Base-by-base conservation (phyloP, 2,329 filamentous ascomycete genomes). In the Nemania bipapillata region DNA sequence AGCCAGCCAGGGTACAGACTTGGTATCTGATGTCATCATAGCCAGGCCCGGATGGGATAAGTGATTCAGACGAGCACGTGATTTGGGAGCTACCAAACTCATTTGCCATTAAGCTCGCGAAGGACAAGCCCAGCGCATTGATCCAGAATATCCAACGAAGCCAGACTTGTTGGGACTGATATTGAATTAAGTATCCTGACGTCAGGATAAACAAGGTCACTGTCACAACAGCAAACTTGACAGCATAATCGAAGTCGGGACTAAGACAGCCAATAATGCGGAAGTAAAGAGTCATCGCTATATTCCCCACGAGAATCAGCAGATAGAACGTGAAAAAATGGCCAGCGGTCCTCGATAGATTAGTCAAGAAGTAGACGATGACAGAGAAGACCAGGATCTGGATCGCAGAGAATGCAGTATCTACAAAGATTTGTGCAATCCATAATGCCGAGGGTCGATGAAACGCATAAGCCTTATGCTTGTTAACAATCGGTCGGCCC, bases 161-260 rank as follows among this genome's bases (percentile, higher is more conserved):
- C 90, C 92, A 95, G 3, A 90, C 89, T 73, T 93, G 90, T 74
- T 92, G 87, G 1, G 84, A 87, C 57, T 90, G 86, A 77, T 92
- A 94, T 77, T 94, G 92, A 67, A 97, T 95, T 49, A 96, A 81
- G 79, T 96, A 97, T 3, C 93, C 93, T 0, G 90, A 91, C 0
- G 92, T 96, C 22, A 93, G 83, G 28, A 96, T 88, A 74, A 94
- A 93, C n/a, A 94, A 81, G 0, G 92, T 94, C 71, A 97, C 93
- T 60, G 93, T 86, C 0, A 93, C 85, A 4, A 92, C 90, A 6
- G 92, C 92, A 63, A 92, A 91, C 78, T 94, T 94, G 79, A 94
- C 92, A 2, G 94, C 94, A 50, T 91, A 92, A 77, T 96, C 92
- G 66, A 96, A 96, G 75, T 93, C 91, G 0, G 92, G 91, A 67